Percentiles rank a stretch among this genome's conserved stretches.
Conservation (phyloP, 371 early-diverging fungal species). For the Mortierella sp. region DNA sequence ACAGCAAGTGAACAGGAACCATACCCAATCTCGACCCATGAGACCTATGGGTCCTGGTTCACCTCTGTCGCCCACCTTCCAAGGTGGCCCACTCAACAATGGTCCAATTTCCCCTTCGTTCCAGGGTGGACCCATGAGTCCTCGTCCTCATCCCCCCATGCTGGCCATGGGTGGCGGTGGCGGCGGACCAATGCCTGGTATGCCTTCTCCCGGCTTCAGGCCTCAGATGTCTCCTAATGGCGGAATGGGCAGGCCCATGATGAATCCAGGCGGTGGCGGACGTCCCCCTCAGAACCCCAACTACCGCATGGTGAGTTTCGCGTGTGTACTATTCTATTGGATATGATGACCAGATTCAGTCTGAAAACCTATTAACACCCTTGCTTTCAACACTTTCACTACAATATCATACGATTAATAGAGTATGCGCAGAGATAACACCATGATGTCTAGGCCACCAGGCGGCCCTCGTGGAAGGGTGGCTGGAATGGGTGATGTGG, state of each 20-base stretch:
- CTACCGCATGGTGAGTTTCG: conserved; percentile 41
- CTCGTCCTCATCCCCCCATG: conserved; percentile 46
- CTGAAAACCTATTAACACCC: not conserved
- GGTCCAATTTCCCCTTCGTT: conserved; percentile 48
- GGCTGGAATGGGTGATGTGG: conserved; percentile 22
- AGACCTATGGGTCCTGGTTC: conserved; percentile 47
- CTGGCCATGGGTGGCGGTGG: conserved; percentile 50
- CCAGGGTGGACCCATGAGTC: conserved; percentile 49
- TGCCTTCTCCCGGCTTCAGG: conserved; percentile 33
- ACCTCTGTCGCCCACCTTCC: conserved; percentile 46
- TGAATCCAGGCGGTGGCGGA: conserved; percentile 35
- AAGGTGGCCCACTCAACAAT: conserved; percentile 29
- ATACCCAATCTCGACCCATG: conserved; percentile 39
- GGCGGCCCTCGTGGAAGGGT: conserved; percentile 29
- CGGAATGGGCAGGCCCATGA: conserved; percentile 49
- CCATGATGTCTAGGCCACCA: conserved; percentile 17
- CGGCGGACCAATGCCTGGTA: conserved; percentile 23
- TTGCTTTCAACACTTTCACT: not conserved
- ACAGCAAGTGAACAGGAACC: conserved; percentile 27
- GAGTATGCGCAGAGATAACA: conserved; percentile 55
- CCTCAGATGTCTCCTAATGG: conserved; percentile 44
- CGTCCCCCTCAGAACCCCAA: conserved; percentile 35
- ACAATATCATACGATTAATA: not conserved
- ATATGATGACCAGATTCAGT: not conserved
- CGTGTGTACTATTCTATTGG: not conserved